Evolutionary conservation across 257 asterid genomes (phyloP), one percentile per base, ranked within the genome.

Genomic region (Verbascum thapsus): DNA sequence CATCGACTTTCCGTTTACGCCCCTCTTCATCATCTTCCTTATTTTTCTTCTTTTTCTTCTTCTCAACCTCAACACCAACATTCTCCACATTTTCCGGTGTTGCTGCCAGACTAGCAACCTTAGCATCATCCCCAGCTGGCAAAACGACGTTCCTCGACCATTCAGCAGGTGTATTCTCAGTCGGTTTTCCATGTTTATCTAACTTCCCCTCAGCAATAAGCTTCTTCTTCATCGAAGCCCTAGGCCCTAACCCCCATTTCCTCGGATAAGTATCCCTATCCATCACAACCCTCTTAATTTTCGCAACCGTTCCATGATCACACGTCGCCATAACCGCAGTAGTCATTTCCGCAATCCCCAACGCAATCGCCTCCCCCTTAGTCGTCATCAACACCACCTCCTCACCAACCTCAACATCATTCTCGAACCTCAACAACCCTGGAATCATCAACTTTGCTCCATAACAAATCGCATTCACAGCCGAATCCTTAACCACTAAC

Each of bases 201-300:
- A 91, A 64, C 82, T 91, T 88, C 70, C 96, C 98, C 37, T 88
- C 95, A 3, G 95, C 82, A 70, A 88, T 73, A 73, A 91, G 63
- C 87, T 88, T 91, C 80, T 88, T 91, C 77, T 88, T 88, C 96
- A 91, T 76, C 0, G 95, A 86, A 45, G 96, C 98, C 79, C 83
- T 78, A 1, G 98, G 98, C 4, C 98, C 98, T 81, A 91, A 80
- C 7, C 98, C 96, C 98, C 98, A 91, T 65, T 91, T 91, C 79
- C 98, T 84, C 0, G 98, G 98, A 71, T 91, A 91, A 0, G 98
- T 91, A 74, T 91, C 98, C 78, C 98, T 81, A 63, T 91, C 98
- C 98, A 91, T 88, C 56, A 91, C 98, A 54, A 91, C 98, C 83
- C 98, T 88, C 95, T 91, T 91, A 64, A 91, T 91, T 81, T 82